Conservation (phyloP, 1,284 basidiomycete genomes). For the Meripilus lineatus region DNA sequence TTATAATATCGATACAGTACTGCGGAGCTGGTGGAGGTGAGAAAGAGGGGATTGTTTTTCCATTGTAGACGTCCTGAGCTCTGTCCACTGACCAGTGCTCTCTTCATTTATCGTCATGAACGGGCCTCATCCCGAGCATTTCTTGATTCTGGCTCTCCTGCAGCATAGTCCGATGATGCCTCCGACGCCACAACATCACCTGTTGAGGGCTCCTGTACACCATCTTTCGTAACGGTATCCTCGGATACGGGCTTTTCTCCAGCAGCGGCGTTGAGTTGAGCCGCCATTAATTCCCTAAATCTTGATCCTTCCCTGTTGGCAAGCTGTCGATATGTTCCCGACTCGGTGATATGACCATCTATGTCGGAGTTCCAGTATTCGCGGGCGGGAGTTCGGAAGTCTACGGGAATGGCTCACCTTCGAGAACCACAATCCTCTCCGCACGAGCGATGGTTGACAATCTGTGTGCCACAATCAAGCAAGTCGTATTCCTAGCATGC, state of each 20-base stretch:
- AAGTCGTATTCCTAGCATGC: slow-evolving; percentile 13
- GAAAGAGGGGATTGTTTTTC: not conserved
- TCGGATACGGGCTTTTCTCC: not conserved
- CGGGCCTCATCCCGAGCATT: not conserved
- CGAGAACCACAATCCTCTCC: slow-evolving; percentile 83
- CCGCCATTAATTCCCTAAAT: slow-evolving; percentile 72
- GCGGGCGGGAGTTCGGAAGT: not conserved
- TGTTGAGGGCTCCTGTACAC: not conserved
- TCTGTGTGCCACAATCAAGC: slow-evolving; percentile 58
- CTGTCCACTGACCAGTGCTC: not conserved
- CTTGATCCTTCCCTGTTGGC: slow-evolving; percentile 64
- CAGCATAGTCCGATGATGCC: not conserved
- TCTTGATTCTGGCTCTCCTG: not conserved
- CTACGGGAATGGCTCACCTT: slow-evolving; percentile 59
- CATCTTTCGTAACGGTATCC: not conserved
- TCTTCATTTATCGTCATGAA: not conserved
- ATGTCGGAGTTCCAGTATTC: not conserved
- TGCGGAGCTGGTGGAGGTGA: not conserved
- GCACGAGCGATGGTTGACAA: slow-evolving; percentile 81
- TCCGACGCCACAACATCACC: not conserved
- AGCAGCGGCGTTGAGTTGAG: slow-evolving; percentile 4
- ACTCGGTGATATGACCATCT: slow-evolving; percentile 81
- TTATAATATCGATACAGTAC: not conserved
- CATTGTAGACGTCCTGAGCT: not conserved
- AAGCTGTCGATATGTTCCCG: slow-evolving; percentile 79